These are phyloP conservation scores for Candida methanosorbosa DNA, from an alignment of 805 yeast genomes.

Conservation along the genomic window DNA sequence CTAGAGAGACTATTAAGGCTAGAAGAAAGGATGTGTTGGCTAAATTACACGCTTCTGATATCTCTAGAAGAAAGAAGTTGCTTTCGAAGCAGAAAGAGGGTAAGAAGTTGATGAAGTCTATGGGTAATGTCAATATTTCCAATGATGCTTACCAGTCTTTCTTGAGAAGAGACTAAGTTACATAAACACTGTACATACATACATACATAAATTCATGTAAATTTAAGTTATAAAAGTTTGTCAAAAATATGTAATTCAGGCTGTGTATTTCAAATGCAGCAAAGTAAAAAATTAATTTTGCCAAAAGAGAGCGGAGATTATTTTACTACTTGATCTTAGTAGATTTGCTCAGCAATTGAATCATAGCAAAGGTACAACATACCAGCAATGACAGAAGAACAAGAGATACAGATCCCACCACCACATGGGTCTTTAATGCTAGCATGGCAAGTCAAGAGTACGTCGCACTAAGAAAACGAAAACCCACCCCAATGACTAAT, in stretches of 20 bases:
- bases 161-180: conserved; percentile 30
- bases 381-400: not conserved
- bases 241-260: too few species aligned
- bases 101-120: conserved; percentile 70
- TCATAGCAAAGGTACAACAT: too few species aligned
- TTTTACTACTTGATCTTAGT: too few species aligned
- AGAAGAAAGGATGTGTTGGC: conserved; percentile 92
- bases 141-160: conserved; percentile 89
- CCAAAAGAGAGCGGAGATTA: too few species aligned
- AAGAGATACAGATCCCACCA: conserved; percentile 11
- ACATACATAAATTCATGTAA: too few species aligned
- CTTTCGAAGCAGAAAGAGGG: conserved; percentile 90
- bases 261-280: too few species aligned
- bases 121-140: conserved; percentile 71
- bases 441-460: conserved; percentile 66
- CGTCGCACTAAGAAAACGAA: conserved; percentile 6
- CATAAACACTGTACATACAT: not conserved
- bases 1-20: conserved; percentile 91
- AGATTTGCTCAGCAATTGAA: too few species aligned
- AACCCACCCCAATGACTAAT: not conserved
- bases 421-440: conserved; percentile 51
- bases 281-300: too few species aligned
- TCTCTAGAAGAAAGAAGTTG: conserved; percentile 81
- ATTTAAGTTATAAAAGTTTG: too few species aligned
- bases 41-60: conserved; percentile 87